Percentiles rank a stretch among this genome's conserved stretches.
Evolutionary conservation across 148 eudicot genomes (phyloP).

Genomic region (Rhododendron ovatum): DNA sequence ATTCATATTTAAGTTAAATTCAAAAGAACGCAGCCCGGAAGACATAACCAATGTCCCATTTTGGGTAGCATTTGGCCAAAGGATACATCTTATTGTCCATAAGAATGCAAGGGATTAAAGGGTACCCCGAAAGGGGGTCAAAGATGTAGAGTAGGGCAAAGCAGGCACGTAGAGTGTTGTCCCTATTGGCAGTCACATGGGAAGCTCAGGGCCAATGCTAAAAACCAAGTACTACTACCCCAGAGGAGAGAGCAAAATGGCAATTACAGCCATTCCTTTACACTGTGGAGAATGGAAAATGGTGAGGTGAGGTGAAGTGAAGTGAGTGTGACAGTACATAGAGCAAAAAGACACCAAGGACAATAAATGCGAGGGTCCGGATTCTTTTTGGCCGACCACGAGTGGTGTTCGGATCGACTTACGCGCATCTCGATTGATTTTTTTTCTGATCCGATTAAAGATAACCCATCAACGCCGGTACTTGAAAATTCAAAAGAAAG

Average conservation of each 20-base stretch:
- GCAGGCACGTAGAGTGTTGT: not conserved
- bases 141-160: not conserved
- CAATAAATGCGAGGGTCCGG: not conserved
- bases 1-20: too few species aligned
- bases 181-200: not conserved
- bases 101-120: not conserved
- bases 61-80: too few species aligned
- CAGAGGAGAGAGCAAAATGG: not conserved
- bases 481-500: too few species aligned
- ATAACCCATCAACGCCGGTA: too few species aligned
- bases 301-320: not conserved
- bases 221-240: not conserved
- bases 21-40: too few species aligned
- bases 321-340: not conserved
- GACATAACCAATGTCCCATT: too few species aligned
- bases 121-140: not conserved
- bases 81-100: not conserved
- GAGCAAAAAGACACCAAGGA: not conserved
- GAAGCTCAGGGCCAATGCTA: not conserved
- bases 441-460: too few species aligned
- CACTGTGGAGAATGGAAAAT: not conserved
- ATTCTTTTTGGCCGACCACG: too few species aligned
- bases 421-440: not conserved
- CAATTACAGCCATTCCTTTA: not conserved
- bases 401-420: not conserved